These are phyloP conservation scores for Sistotremastrum suecicum DNA, from an alignment of 768 basidiomycete species.

Conservation along the genomic window DNA sequence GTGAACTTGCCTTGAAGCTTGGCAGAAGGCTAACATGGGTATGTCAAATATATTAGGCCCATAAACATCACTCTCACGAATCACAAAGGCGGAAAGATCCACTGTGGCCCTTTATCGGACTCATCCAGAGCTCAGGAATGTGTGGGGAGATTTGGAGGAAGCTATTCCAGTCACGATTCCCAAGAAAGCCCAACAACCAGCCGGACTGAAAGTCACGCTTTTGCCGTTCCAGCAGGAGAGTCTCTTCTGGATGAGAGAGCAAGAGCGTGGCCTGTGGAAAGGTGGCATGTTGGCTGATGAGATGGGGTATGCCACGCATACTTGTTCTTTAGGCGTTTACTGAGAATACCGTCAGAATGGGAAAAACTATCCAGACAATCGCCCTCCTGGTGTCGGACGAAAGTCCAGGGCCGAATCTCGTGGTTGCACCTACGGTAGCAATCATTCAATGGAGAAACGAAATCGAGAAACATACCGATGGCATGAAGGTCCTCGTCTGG, in stretches of 20 bases:
- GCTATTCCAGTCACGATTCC: slow-evolving; percentile 49
- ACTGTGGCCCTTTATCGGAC: slow-evolving; percentile 46
- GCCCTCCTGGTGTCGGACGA: slow-evolving; percentile 71
- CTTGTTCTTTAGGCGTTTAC: slow-evolving; percentile 1
- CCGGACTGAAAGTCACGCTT: slow-evolving; percentile 68
- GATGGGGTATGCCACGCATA: slow-evolving; percentile 55
- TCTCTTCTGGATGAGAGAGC: slow-evolving; percentile 89
- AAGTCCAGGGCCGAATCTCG: slow-evolving; percentile 63
- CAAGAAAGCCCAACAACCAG: slow-evolving; percentile 62
- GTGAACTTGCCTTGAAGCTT: slow-evolving; percentile 35
- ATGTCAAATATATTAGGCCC: slow-evolving; percentile 12
- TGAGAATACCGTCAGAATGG: slow-evolving; percentile 45
- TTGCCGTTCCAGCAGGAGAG: slow-evolving; percentile 95
- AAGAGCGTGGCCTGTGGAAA: slow-evolving; percentile 75
- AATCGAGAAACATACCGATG: slow-evolving; percentile 72
- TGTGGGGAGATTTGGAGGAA: slow-evolving; percentile 78
- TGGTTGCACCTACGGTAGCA: slow-evolving; percentile 59
- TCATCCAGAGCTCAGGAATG: slow-evolving; percentile 69
- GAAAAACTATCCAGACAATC: slow-evolving; percentile 95
- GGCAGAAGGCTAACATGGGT: slow-evolving; percentile 68
- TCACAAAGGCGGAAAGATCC: slow-evolving; percentile 54
- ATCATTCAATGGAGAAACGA: slow-evolving; percentile 88
- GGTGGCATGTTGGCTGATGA: slow-evolving; percentile 93
- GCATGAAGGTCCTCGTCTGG: slow-evolving; percentile 83
- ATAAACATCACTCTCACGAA: slow-evolving; percentile 2